Evolutionary conservation across 345 rosid species (phyloP).

Genomic region (Lepidium sativum): DNA sequence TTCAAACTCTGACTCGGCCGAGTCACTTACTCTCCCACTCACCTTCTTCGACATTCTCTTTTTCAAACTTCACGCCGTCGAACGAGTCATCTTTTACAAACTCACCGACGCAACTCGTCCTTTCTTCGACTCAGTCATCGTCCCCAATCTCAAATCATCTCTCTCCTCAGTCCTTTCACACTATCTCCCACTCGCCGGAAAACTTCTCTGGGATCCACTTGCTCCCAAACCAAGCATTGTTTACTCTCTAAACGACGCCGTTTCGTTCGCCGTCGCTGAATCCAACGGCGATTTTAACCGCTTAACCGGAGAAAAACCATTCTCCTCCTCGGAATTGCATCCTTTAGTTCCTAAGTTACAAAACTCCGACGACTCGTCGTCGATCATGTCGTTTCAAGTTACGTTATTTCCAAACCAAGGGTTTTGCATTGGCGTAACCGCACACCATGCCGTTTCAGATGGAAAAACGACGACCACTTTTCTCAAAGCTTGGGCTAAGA

Average conservation of each 20-base stretch:
- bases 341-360: not conserved
- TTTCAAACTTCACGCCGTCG: conserved; percentile 5
- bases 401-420: not conserved
- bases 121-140: conserved; percentile 25
- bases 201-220: conserved; percentile 16
- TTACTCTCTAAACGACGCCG: not conserved
- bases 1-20: not conserved
- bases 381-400: not conserved
- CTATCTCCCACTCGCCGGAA: conserved; percentile 32
- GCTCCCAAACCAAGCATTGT: not conserved
- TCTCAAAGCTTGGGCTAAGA: conserved; percentile 10
- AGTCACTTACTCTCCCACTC: conserved; percentile 19
- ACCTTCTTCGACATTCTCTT: conserved; percentile 22
- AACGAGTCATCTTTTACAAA: conserved; percentile 29
- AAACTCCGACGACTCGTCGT: not conserved
- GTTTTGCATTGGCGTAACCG: not conserved
- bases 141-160: conserved; percentile 27
- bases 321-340: not conserved
- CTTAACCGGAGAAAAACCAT: not conserved
- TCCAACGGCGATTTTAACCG: not conserved
- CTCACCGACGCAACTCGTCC: conserved; percentile 9
- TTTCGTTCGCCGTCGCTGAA: not conserved
- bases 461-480: conserved; percentile 15
- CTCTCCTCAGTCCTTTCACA: conserved; percentile 26
- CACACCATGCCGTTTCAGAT: conserved; percentile 18